These are phyloP conservation scores for Apostasia shenzhenica DNA, from an alignment of 106 monocot species.

Conservation along the genomic window DNA sequence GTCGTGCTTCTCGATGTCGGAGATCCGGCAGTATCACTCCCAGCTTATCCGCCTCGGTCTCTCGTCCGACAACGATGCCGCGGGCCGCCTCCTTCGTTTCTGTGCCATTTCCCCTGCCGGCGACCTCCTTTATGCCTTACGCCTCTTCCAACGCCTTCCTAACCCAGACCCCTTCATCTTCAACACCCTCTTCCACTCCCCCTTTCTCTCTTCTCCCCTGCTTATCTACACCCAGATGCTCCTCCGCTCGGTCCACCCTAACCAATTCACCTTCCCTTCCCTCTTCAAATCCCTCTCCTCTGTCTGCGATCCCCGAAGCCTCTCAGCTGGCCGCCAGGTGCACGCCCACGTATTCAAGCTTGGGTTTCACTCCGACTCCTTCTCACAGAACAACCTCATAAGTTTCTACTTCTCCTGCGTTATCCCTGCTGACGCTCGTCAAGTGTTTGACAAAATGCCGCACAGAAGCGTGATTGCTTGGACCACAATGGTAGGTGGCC, in stretches of 20 bases:
- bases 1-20: slow-evolving; percentile 5
- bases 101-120: slow-evolving; percentile 1
- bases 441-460: slow-evolving; percentile 30
- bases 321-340: slow-evolving; percentile 33
- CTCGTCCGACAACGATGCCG: not conserved
- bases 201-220: slow-evolving; percentile 1
- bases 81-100: slow-evolving; percentile 6
- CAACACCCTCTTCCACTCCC: slow-evolving; percentile 9
- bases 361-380: slow-evolving; percentile 33
- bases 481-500: slow-evolving; percentile 60
- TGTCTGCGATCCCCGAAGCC: not conserved
- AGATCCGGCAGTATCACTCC: slow-evolving; percentile 15
- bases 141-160: slow-evolving; percentile 6
- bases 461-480: slow-evolving; percentile 40
- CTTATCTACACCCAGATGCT: slow-evolving; percentile 36
- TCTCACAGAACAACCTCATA: slow-evolving; percentile 44
- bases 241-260: slow-evolving; percentile 21
- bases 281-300: slow-evolving; percentile 28
- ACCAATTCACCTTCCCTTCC: slow-evolving; percentile 69
- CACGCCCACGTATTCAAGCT: slow-evolving; percentile 70
- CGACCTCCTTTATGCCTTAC: slow-evolving; percentile 5
- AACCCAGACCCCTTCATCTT: slow-evolving; percentile 7
- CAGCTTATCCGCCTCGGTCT: slow-evolving; percentile 8
- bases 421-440: slow-evolving; percentile 17
- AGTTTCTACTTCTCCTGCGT: slow-evolving; percentile 34